Percentiles rank a stretch among this genome's conserved stretches.
Conservation (phyloP, 2,329 filamentous ascomycete genomes). For the Verticillium alfalfae region DNA sequence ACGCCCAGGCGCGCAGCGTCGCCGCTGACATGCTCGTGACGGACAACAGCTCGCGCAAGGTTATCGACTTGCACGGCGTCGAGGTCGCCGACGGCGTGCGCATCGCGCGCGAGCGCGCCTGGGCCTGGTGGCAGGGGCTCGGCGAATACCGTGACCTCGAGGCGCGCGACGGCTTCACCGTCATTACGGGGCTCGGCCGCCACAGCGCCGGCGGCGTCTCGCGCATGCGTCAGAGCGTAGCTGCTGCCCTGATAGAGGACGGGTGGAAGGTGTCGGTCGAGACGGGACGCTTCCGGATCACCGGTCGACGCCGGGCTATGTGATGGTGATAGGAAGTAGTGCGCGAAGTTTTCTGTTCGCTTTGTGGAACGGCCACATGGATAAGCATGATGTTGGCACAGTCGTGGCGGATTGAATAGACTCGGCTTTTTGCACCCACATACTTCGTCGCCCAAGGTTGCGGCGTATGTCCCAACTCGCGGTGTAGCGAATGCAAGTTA, state of each 20-base stretch:
- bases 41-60: constrained; percentile 48
- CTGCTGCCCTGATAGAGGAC: constrained; percentile 65
- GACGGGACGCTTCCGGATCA: constrained; percentile 66
- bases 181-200: constrained; percentile 75
- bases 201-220: constrained; percentile 75
- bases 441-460: no score
- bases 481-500: no score
- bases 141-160: constrained; percentile 56
- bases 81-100: constrained; percentile 74
- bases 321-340: neutral
- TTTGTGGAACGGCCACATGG: no score
- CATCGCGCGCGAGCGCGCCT: constrained; percentile 64
- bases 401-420: no score
- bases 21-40: constrained; percentile 68
- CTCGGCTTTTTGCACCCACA: no score
- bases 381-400: no score
- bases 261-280: constrained; percentile 78
- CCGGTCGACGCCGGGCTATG: constrained; percentile 37
- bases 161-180: constrained; percentile 55
- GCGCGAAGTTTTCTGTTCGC: no score
- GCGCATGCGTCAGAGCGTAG: constrained; percentile 74
- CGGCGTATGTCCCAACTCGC: no score
- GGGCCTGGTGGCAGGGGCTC: constrained; percentile 69
- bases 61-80: constrained; percentile 79
- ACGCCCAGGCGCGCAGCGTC: constrained; percentile 53